These are phyloP conservation scores for Anthracocystis setariae DNA, from an alignment of 1,284 basidiomycete species.

Conservation along the genomic window DNA sequence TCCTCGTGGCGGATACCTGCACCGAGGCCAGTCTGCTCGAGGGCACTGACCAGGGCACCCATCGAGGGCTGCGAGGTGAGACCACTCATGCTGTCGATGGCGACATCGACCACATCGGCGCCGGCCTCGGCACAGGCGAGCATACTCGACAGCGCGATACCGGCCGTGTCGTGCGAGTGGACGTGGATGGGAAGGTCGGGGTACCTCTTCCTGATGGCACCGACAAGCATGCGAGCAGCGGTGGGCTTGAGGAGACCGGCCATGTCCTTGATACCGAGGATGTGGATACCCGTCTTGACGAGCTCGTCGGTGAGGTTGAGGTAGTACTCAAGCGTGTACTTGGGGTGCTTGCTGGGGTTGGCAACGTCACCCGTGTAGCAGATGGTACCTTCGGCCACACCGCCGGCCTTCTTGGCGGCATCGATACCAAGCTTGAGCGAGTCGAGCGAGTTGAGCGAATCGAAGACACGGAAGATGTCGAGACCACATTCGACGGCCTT, in stretches of 20 bases:
- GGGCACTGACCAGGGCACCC: slow-evolving; percentile 91
- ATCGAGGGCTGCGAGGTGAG: slow-evolving; percentile 98
- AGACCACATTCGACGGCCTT: slow-evolving; percentile 98
- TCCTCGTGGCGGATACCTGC: slow-evolving; percentile 97
- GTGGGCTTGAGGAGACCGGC: slow-evolving; percentile 96
- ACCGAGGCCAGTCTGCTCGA: slow-evolving; percentile 94
- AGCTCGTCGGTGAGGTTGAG: slow-evolving; percentile 94
- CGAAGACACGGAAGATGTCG: slow-evolving; percentile 99
- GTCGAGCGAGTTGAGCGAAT: slow-evolving; percentile 76
- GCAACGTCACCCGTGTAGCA: slow-evolving; percentile 99
- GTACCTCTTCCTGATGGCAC: slow-evolving; percentile 92
- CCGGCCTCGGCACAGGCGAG: slow-evolving; percentile 93
- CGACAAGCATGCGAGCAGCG: slow-evolving; percentile 90
- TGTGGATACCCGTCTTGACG: slow-evolving; percentile 93
- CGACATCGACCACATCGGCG: slow-evolving; percentile 97
- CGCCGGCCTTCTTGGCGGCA: slow-evolving; percentile 98
- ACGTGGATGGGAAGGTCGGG: slow-evolving; percentile 99
- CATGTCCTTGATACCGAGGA: slow-evolving; percentile 99
- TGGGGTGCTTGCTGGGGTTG: slow-evolving; percentile 86
- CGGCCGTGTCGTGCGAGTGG: slow-evolving; percentile 99
- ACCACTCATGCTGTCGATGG: slow-evolving; percentile 95
- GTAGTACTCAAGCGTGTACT: slow-evolving; percentile 99
- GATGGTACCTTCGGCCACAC: slow-evolving; percentile 87
- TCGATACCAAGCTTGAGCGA: slow-evolving; percentile 75
- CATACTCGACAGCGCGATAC: slow-evolving; percentile 97